phyloP scores from a whole-genome alignment of 441 rosid species.

The Corymbia calophylla region DNA sequence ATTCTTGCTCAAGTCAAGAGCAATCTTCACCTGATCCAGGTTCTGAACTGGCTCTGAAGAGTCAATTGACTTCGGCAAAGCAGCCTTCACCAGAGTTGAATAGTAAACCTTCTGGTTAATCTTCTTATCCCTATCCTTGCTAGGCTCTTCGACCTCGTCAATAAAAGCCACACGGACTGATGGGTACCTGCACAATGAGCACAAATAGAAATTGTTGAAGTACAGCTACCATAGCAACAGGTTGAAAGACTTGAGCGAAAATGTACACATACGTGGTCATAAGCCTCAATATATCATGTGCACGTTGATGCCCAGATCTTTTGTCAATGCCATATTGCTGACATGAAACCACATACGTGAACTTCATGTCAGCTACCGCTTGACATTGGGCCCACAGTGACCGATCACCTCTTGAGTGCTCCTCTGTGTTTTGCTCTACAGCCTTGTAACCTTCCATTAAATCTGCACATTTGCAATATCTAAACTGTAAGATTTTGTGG shows the following conservation, averaged over 20 bases:
- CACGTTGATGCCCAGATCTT: slow-evolving; percentile 81
- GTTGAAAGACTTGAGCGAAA: neutral
- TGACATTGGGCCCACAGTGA: slow-evolving; percentile 87
- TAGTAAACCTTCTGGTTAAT: slow-evolving; percentile 71
- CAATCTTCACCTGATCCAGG: slow-evolving; percentile 76
- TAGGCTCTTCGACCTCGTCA: slow-evolving; percentile 96
- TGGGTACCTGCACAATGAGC: slow-evolving; percentile 58
- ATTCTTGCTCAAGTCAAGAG: neutral
- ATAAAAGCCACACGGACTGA: slow-evolving; percentile 98
- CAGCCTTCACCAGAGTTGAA: slow-evolving; percentile 88
- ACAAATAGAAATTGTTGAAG: neutral
- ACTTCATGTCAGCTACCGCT: slow-evolving; percentile 99
- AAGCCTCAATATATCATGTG: slow-evolving; percentile 86
- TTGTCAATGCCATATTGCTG: slow-evolving; percentile 95
- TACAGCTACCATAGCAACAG: neutral
- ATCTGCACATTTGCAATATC: slow-evolving; percentile 33
- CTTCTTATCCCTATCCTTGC: slow-evolving; percentile 63
- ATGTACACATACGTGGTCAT: slow-evolving; percentile 62
- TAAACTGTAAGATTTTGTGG: too few species aligned
- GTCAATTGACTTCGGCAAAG: slow-evolving; percentile 74
- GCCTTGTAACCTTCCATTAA: slow-evolving; percentile 99
- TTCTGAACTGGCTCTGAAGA: slow-evolving; percentile 75
- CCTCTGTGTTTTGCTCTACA: slow-evolving; percentile 67
- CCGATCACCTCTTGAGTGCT: slow-evolving; percentile 68
- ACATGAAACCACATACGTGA: slow-evolving; percentile 93